phyloP scores from a whole-genome alignment of 2,329 filamentous ascomycete species.

The Dactylellina drechsleri region DNA sequence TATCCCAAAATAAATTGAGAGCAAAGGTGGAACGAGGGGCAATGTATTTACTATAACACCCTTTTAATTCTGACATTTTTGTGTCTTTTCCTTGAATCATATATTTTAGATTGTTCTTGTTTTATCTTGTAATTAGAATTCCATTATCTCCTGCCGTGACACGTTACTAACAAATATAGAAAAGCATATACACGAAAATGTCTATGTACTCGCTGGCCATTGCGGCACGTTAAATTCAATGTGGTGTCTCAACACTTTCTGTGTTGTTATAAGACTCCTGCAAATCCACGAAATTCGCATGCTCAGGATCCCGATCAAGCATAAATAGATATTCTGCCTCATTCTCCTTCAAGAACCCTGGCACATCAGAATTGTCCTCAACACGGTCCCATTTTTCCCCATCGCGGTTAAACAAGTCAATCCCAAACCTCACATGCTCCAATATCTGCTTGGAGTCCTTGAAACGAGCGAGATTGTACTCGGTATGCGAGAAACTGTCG shows the following conservation, averaged over 20 bases:
- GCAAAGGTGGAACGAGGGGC: no score
- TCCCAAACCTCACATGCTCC: slow-evolving; percentile 66
- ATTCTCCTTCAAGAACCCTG: slow-evolving; percentile 63
- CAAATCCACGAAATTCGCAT: neutral
- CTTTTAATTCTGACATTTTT: no score
- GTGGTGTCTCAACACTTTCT: neutral
- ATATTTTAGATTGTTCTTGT: neutral
- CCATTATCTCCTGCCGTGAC: neutral
- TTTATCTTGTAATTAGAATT: neutral
- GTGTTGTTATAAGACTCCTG: neutral
- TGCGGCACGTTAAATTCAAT: neutral
- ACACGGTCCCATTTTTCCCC: slow-evolving; percentile 66
- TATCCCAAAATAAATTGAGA: no score
- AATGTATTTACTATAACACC: no score
- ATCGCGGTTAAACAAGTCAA: slow-evolving; percentile 68
- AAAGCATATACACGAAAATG: neutral
- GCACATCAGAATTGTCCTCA: slow-evolving; percentile 67
- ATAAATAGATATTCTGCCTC: neutral
- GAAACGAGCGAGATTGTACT: slow-evolving; percentile 67
- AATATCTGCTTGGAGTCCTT: slow-evolving; percentile 66
- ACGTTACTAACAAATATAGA: neutral
- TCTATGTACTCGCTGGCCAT: neutral
- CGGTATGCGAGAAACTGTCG: slow-evolving; percentile 68
- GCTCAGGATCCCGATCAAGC: neutral
- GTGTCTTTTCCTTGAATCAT: no score